phyloP scores from a whole-genome alignment of 2,329 filamentous ascomycete genomes.

The Botrytis deweyae region DNA sequence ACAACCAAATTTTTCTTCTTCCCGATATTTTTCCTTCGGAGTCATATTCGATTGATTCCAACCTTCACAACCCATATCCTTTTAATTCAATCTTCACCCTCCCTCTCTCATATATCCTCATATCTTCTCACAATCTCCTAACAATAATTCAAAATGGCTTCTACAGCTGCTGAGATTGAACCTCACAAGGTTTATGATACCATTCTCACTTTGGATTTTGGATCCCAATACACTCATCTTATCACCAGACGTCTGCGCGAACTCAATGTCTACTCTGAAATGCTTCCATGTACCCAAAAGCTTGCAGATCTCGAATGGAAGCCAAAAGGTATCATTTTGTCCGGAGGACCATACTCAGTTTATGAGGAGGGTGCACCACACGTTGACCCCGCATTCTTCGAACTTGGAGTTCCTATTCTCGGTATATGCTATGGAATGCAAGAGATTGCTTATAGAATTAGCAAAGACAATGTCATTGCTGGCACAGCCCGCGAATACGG shows the following conservation, averaged over 20 bases:
- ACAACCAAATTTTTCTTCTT: conserved; percentile 17
- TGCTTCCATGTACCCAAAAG: conserved; percentile 85
- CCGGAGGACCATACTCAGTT: conserved; percentile 71
- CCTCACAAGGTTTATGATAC: conserved; percentile 46
- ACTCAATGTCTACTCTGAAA: conserved; percentile 81
- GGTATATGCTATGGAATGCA: conserved; percentile 52
- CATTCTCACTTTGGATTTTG: conserved; percentile 71
- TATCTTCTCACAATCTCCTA: not conserved
- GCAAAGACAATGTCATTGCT: conserved; percentile 62
- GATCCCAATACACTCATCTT: conserved; percentile 72
- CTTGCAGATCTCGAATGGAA: conserved; percentile 72
- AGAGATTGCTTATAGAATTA: conserved; percentile 71
- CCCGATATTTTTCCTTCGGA: conserved; percentile 5
- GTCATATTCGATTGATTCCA: not conserved
- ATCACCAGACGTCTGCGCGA: conserved; percentile 64
- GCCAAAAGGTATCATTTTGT: conserved; percentile 81
- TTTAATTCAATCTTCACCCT: not conserved
- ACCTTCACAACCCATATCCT: not conserved
- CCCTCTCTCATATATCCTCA: not conserved
- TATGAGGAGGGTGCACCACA: conserved; percentile 77
- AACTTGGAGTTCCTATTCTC: conserved; percentile 38
- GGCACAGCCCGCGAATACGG: conserved; percentile 53
- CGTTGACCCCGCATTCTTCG: conserved; percentile 78
- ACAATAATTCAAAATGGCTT: not conserved
- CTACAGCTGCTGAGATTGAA: conserved; percentile 24